These are phyloP conservation scores for Raddia distichophylla DNA, from an alignment of 176 grass and related monocot genomes.

Conservation along the genomic window DNA sequence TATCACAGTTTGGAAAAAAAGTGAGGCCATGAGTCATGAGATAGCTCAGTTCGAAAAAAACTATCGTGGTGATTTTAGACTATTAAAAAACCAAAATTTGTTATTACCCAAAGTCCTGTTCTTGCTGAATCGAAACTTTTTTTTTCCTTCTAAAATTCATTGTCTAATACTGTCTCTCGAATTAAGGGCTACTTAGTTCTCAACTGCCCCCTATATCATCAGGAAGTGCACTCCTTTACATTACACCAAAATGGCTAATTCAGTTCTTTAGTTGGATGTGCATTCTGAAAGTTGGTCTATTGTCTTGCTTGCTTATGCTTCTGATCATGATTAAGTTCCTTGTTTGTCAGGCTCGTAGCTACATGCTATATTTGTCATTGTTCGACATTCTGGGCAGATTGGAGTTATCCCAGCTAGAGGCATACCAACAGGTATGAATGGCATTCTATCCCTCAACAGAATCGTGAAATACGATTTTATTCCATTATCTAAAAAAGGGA, in stretches of 20 bases:
- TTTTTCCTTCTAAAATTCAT: background rate
- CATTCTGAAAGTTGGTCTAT: background rate
- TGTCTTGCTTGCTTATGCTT: background rate
- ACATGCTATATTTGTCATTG: slow-evolving; percentile 57
- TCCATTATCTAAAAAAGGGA: background rate
- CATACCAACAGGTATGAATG: slow-evolving; percentile 49
- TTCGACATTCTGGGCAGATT: slow-evolving; percentile 62
- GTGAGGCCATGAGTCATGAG: background rate
- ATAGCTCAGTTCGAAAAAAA: background rate
- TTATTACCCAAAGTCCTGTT: background rate
- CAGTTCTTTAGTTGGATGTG: slow-evolving; percentile 1
- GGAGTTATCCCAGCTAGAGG: slow-evolving; percentile 45
- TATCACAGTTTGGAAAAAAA: too few relatives aligned
- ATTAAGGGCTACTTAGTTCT: background rate
- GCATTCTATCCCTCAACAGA: background rate
- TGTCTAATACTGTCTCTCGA: background rate
- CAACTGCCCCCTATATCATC: background rate
- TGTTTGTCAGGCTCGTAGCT: slow-evolving; percentile 57
- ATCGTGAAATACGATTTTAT: background rate
- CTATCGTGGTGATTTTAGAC: background rate
- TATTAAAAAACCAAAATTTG: background rate
- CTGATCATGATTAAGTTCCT: background rate
- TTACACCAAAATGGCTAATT: background rate
- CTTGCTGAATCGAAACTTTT: background rate
- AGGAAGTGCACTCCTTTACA: background rate